These are phyloP conservation scores for Phlebiopsis flavidoalba DNA, from an alignment of 768 basidiomycete species.

Conservation along the genomic window DNA sequence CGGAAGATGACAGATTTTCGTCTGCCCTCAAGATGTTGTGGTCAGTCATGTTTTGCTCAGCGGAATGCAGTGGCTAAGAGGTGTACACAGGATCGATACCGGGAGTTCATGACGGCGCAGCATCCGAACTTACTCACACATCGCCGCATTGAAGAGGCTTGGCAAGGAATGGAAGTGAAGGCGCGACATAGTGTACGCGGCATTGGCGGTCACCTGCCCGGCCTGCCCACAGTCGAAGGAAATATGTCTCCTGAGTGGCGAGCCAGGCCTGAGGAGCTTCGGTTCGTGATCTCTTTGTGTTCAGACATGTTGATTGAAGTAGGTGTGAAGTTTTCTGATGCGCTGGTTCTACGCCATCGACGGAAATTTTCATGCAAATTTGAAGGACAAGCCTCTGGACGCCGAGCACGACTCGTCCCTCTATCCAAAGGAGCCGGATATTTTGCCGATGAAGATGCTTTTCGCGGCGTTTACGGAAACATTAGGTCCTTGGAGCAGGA, in stretches of 20 bases:
- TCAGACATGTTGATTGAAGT: neutral
- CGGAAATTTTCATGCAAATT: conserved; percentile 13
- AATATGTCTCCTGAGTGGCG: conserved; percentile 16
- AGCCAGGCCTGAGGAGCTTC: neutral
- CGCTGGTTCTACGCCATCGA: conserved; percentile 9
- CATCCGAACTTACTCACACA: conserved; percentile 1
- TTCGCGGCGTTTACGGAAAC: neutral
- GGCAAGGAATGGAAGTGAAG: neutral
- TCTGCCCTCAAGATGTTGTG: neutral
- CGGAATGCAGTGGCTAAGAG: too few species aligned
- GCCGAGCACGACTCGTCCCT: conserved; percentile 5
- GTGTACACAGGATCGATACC: conserved; percentile 13
- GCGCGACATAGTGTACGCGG: neutral
- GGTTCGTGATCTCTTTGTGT: too few species aligned
- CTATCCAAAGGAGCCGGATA: conserved; percentile 11
- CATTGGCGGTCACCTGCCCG: conserved; percentile 10
- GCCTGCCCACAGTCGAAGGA: conserved; percentile 15
- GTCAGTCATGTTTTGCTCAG: too few species aligned
- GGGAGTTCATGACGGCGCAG: conserved; percentile 6
- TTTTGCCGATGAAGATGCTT: conserved; percentile 10
- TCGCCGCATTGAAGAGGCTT: neutral
- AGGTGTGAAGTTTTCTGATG: conserved; percentile 8
- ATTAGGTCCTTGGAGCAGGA: conserved; percentile 6
- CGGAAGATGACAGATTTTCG: neutral
- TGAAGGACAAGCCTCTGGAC: conserved; percentile 10